phyloP scores from a whole-genome alignment of 2,329 filamentous ascomycete species.

The Cordyceps cicadae region DNA sequence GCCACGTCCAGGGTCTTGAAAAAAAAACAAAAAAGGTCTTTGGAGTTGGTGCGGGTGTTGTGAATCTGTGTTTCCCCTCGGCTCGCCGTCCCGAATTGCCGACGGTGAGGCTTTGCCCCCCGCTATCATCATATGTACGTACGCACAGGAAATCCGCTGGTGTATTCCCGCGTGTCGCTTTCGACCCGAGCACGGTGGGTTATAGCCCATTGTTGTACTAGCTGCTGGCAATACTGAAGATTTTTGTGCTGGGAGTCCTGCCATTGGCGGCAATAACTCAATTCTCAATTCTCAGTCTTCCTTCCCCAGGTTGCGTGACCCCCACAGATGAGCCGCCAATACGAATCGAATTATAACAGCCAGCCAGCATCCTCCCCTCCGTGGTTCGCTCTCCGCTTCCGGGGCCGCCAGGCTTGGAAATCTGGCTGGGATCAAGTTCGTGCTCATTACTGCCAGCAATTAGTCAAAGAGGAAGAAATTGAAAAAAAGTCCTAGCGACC shows the following conservation, averaged over 20 bases:
- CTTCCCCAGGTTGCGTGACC: neutral
- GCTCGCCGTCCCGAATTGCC: conserved; percentile 6
- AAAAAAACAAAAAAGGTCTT: no score
- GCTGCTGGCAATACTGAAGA: neutral
- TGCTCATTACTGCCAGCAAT: neutral
- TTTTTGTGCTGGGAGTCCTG: neutral
- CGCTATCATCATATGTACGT: no score
- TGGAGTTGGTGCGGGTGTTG: no score
- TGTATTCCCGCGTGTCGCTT: neutral
- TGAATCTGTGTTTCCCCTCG: neutral
- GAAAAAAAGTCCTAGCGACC: neutral
- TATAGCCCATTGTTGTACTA: no score
- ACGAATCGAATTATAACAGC: no score
- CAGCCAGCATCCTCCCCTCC: neutral
- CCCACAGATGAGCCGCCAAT: neutral
- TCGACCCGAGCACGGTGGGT: neutral
- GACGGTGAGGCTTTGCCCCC: neutral
- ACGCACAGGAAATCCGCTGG: no score
- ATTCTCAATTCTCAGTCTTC: neutral
- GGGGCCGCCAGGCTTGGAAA: neutral
- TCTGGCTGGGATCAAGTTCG: neutral
- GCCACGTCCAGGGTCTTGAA: neutral
- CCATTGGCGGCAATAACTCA: no score
- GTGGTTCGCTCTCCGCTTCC: neutral
- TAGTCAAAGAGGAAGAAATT: neutral